Evolutionary conservation across 345 rosid genomes (phyloP).

Genomic region (Aethionema arabicum): DNA sequence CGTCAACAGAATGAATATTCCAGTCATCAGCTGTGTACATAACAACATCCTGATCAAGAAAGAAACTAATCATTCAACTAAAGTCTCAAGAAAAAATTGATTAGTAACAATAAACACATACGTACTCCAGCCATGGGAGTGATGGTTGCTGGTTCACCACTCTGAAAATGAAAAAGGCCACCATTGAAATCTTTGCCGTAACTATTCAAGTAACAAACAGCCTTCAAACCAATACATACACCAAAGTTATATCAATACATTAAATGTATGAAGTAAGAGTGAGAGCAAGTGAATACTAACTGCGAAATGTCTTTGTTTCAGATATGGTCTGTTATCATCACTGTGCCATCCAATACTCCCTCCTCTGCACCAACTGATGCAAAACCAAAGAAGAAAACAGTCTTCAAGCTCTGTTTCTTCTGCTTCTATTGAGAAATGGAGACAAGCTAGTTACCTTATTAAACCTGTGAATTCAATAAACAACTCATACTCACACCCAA

Average conservation of each 20-base stretch:
- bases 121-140: conserved; percentile 68
- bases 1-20: conserved; percentile 70
- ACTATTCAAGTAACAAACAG: conserved; percentile 76
- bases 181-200: conserved; percentile 61
- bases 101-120: neutral
- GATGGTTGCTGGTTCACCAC: conserved; percentile 56
- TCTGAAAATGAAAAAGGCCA: conserved; percentile 70
- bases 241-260: neutral
- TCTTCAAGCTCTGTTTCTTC: neutral
- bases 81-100: neutral
- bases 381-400: neutral
- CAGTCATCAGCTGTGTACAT: conserved; percentile 72
- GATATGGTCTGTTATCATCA: conserved; percentile 76
- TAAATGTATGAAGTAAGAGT: neutral
- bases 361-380: conserved; percentile 66
- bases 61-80: neutral
- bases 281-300: conserved; percentile 35
- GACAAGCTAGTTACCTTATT: conserved; percentile 43
- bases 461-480: conserved; percentile 78
- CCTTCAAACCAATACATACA: conserved; percentile 41
- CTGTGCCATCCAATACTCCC: conserved; percentile 85
- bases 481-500: conserved; percentile 67
- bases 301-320: conserved; percentile 64
- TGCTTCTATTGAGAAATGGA: neutral
- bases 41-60: conserved; percentile 48